Conservation (phyloP, 2,329 filamentous ascomycete genomes). For the Aureobasidium pullulans region DNA sequence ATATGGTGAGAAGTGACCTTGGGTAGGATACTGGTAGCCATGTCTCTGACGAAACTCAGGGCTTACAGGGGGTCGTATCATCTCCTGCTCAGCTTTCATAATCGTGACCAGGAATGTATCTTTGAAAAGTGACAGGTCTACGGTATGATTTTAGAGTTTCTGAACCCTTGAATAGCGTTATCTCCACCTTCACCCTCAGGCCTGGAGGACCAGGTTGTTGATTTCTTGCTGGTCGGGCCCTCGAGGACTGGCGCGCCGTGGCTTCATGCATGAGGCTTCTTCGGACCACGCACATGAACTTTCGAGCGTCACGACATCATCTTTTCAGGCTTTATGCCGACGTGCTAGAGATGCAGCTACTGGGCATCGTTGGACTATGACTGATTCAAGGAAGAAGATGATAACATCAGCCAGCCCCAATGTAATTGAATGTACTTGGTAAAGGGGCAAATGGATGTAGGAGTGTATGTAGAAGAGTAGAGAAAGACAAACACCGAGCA, state of each 20-base stretch:
- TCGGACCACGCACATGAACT: constrained; percentile 3
- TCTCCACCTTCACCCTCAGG: neutral
- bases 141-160: neutral
- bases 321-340: neutral
- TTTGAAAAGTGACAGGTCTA: constrained; percentile 1
- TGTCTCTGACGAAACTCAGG: neutral
- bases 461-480: neutral
- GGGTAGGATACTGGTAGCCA: neutral
- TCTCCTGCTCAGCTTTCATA: neutral
- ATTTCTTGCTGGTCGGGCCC: neutral
- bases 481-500: neutral
- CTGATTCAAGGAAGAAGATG: neutral
- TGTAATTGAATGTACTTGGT: neutral
- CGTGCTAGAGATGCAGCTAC: constrained; percentile 9
- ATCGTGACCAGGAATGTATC: constrained; percentile 3
- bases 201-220: neutral
- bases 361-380: neutral
- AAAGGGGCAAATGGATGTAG: neutral
- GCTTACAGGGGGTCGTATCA: neutral
- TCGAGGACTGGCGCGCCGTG: neutral
- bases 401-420: neutral
- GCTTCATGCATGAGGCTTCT: constrained; percentile 10
- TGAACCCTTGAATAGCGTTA: neutral
- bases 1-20: neutral
- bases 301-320: constrained; percentile 1